Evolutionary conservation across 2,329 filamentous ascomycete species (phyloP).

Genomic region (Apiospora rasikravindrae): DNA sequence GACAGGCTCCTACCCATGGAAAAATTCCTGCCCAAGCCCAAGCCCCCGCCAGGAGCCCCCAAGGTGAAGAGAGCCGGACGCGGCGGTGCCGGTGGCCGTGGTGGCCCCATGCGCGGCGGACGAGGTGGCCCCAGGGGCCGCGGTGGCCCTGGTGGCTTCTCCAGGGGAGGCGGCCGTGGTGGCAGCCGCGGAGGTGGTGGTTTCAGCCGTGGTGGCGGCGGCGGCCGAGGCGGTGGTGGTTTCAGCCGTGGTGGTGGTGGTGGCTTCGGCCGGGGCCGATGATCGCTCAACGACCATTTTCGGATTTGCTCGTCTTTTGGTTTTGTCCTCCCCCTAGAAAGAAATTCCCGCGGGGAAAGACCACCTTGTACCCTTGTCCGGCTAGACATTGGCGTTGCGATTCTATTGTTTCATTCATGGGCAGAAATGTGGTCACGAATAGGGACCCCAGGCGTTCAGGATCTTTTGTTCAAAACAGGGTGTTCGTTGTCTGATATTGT

Average conservation of each 20-base stretch:
- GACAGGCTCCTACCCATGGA: constrained; percentile 96
- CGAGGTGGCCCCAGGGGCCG: constrained; percentile 51
- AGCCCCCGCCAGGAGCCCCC: constrained; percentile 69
- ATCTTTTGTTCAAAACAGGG: constrained; percentile 21
- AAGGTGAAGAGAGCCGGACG: constrained; percentile 68
- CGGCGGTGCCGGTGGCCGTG: constrained; percentile 46
- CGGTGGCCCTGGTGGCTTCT: constrained; percentile 58
- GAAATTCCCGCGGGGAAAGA: not conserved
- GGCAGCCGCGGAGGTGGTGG: constrained; percentile 32
- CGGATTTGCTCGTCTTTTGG: constrained; percentile 13
- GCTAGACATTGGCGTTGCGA: constrained; percentile 22
- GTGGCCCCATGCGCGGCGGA: constrained; percentile 32
- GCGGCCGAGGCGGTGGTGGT: constrained; percentile 50
- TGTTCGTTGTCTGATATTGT: constrained; percentile 15
- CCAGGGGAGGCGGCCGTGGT: constrained; percentile 40
- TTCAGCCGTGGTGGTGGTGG: constrained; percentile 37
- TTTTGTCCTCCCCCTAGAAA: constrained; percentile 7
- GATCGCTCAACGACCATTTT: constrained; percentile 15
- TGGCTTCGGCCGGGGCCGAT: constrained; percentile 24
- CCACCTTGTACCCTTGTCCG: constrained; percentile 16
- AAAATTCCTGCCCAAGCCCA: constrained; percentile 95
- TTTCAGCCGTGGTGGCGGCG: constrained; percentile 65
- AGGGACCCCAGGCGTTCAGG: constrained; percentile 24
- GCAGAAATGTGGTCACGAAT: constrained; percentile 24
- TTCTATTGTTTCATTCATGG: constrained; percentile 21